Base-by-base conservation (phyloP, 2,329 filamentous ascomycete species). In the Pyrenophora graminea region DNA sequence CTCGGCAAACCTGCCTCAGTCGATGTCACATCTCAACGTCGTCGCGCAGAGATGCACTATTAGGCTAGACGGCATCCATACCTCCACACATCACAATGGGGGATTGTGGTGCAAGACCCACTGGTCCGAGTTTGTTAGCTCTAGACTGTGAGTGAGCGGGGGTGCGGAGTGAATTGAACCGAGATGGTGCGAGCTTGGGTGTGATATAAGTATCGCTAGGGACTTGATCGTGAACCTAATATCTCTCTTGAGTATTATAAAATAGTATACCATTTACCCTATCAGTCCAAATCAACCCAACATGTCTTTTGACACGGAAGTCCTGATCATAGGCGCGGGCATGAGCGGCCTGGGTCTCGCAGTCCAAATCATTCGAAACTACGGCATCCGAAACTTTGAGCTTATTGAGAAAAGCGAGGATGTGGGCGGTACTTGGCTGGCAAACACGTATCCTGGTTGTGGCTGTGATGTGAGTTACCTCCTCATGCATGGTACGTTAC, bases 241-340 rank as follows among this genome's bases (percentile, higher is more conserved):
- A 31, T 13, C 19, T 13, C 40, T 17, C 15, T 3, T 15, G 40
- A 5, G 31, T 30, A 42, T 38, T 13, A 3, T 23, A 3, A 7
- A n/a, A 12, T 9, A 23, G 12, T 8, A 12, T 12, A 17, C 3
- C 10, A 31, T 27, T 15, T 19, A 15, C 6, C 15, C 3, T 3
- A 6, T 18, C 21, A 2, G 5, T 21, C 5, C 19, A 27, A 37
- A 17, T 19, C n/a, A 0, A 17, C 30, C 12, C 44, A 51, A 39
- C 15, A 67, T 74, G 68, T 66, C 68, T 27, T 64, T 74, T 44
- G 74, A 77, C 55, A 75, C 72, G 2, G 77, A 80, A 58, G 73
- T 80, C 47, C 69, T 80, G 23, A 78, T 80, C 38, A 78, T 80
- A 33, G 79, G 78, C n/a, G 78, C 76, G n/a, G 78, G 78, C 53